These are phyloP conservation scores for Phytopythium boreale DNA, from an alignment of 352 stramenopile genomes.

Conservation along the genomic window DNA sequence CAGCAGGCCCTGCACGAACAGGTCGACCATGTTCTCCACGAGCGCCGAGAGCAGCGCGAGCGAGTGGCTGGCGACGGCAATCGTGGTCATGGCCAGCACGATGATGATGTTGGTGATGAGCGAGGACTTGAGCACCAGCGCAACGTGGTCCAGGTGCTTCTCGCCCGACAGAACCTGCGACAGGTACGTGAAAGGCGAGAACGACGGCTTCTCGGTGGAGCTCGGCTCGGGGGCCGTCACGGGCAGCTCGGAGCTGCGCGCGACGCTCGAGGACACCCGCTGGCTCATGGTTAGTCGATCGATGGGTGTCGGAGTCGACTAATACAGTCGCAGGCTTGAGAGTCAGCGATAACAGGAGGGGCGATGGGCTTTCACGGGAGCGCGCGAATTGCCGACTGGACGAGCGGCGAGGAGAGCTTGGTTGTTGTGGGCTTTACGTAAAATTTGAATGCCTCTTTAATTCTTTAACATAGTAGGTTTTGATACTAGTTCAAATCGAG, in stretches of 20 bases:
- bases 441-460: too few relatives aligned
- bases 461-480: too few relatives aligned
- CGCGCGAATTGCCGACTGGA: too few relatives aligned
- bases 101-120: slow-evolving; percentile 63
- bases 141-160: slow-evolving; percentile 48
- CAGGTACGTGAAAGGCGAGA: slow-evolving; percentile 4
- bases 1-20: slow-evolving; percentile 89
- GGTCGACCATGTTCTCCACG: slow-evolving; percentile 91
- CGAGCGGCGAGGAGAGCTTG: too few relatives aligned
- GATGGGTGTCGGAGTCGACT: not conserved
- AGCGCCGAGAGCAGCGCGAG: slow-evolving; percentile 90
- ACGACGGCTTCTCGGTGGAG: not conserved
- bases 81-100: slow-evolving; percentile 64
- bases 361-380: too few relatives aligned
- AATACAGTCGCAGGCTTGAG: too few relatives aligned
- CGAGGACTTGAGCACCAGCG: slow-evolving; percentile 49
- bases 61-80: slow-evolving; percentile 75
- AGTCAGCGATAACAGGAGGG: too few relatives aligned
- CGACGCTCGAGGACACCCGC: not conserved
- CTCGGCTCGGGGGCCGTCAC: not conserved
- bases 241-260: slow-evolving; percentile 2
- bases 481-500: too few relatives aligned
- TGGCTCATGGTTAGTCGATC: not conserved
- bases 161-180: slow-evolving; percentile 19
- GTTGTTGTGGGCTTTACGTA: too few relatives aligned